Base-by-base conservation (phyloP, 305 asterid species). In the Fraxinus ornus region DNA sequence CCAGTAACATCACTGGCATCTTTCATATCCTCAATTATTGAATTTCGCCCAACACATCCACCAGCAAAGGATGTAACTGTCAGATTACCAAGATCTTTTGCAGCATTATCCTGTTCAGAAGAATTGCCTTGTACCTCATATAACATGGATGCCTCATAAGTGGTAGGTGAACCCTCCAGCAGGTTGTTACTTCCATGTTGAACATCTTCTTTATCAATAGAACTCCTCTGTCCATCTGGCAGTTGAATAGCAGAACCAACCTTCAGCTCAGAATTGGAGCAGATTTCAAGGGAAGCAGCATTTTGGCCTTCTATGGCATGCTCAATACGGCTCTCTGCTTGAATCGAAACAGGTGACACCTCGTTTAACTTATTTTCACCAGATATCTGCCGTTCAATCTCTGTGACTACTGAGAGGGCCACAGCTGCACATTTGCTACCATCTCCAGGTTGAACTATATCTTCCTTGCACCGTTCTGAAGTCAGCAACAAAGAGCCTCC, bases 381-480 rank as follows among this genome's bases (percentile, higher is more conserved):
- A 83, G 84, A 88, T 75, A 83, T 75, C 76, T 71, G 88, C 82
- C 79, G 86, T 78, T 83, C 84, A 75, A 64, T 85, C 83, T 88
- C 90, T 66, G 80, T 76, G 82, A 72, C 82, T 10, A 88, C 81
- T 32, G 89, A 84, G 80, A 76, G 30, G 2, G 64, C 86, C 28
- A 79, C 86, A 60, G 28, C 70, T 75, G 77, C 79, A 81, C 71
- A 77, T 41, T 82, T 83, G 87, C 85, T 79, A 79, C 82, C 78
- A 77, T 81, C 87, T 76, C 82, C 77, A 83, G 83, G 89, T 81
- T 89, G 88, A 79, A 79, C 84, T 77, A 84, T 85, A 80, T 68
- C 90, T 82, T 84, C 89, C 55, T 80, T 76, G 90, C 81, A 74
- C 80, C 64, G 87, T 68, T 87, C 90, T 80, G 62, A 79, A 35